These are phyloP conservation scores for Darksidea phi DNA, from an alignment of 495 filamentous ascomycete genomes.

Conservation along the genomic window DNA sequence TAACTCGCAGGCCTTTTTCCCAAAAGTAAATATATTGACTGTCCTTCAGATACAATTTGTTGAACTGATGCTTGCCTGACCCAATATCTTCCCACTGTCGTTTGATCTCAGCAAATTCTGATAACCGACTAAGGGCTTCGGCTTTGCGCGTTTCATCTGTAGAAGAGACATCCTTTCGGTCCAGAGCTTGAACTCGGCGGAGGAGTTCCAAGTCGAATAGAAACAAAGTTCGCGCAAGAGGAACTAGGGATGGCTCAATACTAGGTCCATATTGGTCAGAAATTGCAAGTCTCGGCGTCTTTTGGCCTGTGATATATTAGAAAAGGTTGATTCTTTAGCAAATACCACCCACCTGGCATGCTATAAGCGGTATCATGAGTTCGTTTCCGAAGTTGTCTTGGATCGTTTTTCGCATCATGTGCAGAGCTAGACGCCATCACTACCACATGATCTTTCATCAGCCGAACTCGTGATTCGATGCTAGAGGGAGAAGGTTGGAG, in stretches of 20 bases:
- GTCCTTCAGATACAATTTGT: neutral
- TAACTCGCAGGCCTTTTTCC: neutral
- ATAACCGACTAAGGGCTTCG: neutral
- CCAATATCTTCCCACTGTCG: conserved; percentile 2
- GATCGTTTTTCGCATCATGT: conserved; percentile 4
- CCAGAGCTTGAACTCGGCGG: conserved; percentile 1
- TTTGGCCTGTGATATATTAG: neutral
- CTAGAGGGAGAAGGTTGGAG: too few species aligned
- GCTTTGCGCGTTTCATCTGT: conserved; percentile 5
- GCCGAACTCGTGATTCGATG: too few species aligned
- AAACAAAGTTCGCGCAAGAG: conserved; percentile 10
- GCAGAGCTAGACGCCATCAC: neutral
- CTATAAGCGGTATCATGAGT: neutral
- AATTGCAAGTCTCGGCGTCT: neutral
- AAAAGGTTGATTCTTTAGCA: neutral
- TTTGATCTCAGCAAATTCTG: conserved; percentile 1
- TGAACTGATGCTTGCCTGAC: neutral
- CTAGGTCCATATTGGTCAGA: conserved; percentile 6
- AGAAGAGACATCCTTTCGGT: conserved; percentile 5
- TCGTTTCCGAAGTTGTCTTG: conserved; percentile 8
- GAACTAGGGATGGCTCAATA: neutral
- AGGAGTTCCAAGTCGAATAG: neutral
- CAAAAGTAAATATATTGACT: neutral
- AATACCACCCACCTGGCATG: conserved; percentile 2
- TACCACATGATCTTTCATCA: too few species aligned